Conservation (phyloP, 75 land plant species). For the Pinus albicaulis region DNA sequence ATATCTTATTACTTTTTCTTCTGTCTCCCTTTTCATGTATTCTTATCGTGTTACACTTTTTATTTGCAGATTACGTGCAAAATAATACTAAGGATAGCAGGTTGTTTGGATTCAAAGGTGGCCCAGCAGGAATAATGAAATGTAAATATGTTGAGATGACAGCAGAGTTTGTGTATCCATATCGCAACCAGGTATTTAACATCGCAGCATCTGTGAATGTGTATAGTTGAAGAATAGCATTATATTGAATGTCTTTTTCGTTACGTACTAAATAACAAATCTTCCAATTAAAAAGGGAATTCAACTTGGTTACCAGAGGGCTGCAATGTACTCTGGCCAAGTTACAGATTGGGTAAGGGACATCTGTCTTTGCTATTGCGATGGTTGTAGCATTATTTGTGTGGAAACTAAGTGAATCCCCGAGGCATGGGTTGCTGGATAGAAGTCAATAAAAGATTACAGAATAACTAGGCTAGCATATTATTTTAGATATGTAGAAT, state of each 20-base stretch:
- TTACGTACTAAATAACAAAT: not conserved
- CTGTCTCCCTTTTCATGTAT: constrained; percentile 1
- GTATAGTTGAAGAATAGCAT: not conserved
- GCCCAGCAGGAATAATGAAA: constrained; percentile 96
- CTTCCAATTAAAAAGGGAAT: too few relatives aligned
- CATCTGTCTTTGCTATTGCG: not conserved
- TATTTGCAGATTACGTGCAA: constrained; percentile 74
- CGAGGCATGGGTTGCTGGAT: not conserved
- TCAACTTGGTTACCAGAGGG: not conserved
- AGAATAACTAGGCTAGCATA: not conserved
- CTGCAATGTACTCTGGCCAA: not conserved
- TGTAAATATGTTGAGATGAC: constrained; percentile 84
- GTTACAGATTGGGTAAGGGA: not conserved
- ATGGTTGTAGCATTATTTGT: not conserved
- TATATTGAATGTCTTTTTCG: not conserved
- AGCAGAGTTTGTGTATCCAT: constrained; percentile 72
- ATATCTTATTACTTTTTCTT: not conserved
- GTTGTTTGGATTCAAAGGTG: constrained; percentile 86
- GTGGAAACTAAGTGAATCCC: not conserved
- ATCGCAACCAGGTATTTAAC: constrained; percentile 80
- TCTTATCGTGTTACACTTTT: constrained; percentile 2
- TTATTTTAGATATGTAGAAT: not conserved
- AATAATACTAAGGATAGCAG: constrained; percentile 68
- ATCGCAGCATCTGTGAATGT: not conserved
- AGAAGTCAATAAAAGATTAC: not conserved